Conservation (phyloP, 2,329 filamentous ascomycete species). For the Trichoderma atrobrunneum region DNA sequence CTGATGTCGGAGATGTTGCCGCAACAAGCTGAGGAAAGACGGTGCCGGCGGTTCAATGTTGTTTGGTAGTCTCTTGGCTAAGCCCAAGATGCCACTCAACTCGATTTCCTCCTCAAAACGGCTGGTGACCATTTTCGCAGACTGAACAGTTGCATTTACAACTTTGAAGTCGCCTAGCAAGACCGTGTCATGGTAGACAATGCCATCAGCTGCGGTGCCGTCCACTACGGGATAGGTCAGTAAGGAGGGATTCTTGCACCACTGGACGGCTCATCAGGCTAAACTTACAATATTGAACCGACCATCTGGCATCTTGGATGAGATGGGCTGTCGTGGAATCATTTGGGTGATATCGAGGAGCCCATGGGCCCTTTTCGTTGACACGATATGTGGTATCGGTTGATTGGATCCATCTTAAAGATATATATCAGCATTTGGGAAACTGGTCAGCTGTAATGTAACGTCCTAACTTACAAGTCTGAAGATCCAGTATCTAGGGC, state of each 20-base stretch:
- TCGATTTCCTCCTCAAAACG: constrained; percentile 42
- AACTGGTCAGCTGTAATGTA: no score
- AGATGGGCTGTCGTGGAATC: constrained; percentile 43
- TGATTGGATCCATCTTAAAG: constrained; percentile 52
- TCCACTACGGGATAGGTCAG: constrained; percentile 35
- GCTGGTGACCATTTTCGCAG: constrained; percentile 42
- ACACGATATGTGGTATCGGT: constrained; percentile 43
- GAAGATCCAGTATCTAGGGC: constrained; percentile 55
- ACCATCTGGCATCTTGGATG: constrained; percentile 47
- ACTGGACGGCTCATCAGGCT: neutral
- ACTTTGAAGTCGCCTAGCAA: constrained; percentile 45
- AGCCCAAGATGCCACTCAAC: constrained; percentile 52
- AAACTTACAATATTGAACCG: constrained; percentile 46
- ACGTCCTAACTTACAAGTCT: constrained; percentile 56
- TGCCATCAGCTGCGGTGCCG: constrained; percentile 44
- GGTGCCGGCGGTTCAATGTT: constrained; percentile 43
- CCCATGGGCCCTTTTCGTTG: constrained; percentile 36
- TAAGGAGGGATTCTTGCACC: neutral
- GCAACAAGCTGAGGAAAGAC: constrained; percentile 45
- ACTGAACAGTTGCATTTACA: constrained; percentile 47
- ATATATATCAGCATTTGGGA: neutral
- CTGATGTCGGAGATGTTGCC: constrained; percentile 38
- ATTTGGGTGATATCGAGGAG: constrained; percentile 43
- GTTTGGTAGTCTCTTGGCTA: constrained; percentile 47
- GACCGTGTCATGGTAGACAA: constrained; percentile 51